These are phyloP conservation scores for Dendrobium officinale DNA, from an alignment of 106 monocot genomes.

Conservation along the genomic window DNA sequence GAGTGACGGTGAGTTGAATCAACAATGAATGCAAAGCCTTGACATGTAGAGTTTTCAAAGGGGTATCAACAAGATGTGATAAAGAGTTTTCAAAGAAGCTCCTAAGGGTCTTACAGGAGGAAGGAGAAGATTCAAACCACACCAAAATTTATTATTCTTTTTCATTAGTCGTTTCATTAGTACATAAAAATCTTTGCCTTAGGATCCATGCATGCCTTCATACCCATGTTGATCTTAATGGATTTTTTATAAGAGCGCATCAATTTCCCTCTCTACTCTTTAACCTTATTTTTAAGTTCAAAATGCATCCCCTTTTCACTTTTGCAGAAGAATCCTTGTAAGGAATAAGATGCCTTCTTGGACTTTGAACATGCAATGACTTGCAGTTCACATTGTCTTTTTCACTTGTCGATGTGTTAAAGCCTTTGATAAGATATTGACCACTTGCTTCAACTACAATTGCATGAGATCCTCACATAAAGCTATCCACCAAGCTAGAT, in stretches of 20 bases:
- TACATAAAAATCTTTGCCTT: background rate
- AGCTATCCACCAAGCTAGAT: background rate
- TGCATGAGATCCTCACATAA: background rate
- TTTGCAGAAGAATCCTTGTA: background rate
- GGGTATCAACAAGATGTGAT: too few relatives aligned
- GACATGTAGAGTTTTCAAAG: too few relatives aligned
- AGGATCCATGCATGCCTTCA: background rate
- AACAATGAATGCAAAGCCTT: too few relatives aligned
- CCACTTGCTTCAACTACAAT: background rate
- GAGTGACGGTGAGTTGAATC: too few relatives aligned
- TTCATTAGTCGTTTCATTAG: background rate
- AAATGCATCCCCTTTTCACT: background rate
- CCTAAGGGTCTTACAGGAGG: background rate
- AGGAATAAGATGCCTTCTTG: background rate
- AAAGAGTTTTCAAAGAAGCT: too few relatives aligned
- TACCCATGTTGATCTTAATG: background rate
- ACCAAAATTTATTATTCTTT: background rate
- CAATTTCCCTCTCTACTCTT: background rate
- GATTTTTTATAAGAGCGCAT: background rate
- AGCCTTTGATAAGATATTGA: background rate
- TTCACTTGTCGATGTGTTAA: background rate
- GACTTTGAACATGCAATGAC: background rate
- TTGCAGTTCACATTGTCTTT: background rate
- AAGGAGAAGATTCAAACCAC: background rate
- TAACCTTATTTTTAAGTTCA: too few relatives aligned